Conservation (phyloP, 2,329 filamentous ascomycete species). For the Volutella citrinella region DNA sequence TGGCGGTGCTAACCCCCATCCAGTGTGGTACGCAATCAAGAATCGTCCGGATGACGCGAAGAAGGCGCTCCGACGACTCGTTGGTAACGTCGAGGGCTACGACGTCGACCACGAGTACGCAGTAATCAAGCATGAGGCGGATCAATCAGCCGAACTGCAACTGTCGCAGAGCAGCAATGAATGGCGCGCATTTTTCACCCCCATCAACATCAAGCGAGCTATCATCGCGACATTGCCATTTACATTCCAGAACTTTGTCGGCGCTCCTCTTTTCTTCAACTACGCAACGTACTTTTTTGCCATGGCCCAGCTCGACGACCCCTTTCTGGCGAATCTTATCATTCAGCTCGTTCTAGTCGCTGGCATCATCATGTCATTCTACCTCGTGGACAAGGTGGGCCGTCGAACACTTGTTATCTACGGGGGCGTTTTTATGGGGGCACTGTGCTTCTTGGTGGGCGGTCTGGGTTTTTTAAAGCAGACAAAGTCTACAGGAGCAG, state of each 20-base stretch:
- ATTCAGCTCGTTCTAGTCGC: constrained; percentile 2
- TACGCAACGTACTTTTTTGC: constrained; percentile 2
- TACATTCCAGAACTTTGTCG: too few relatives aligned
- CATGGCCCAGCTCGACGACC: constrained; percentile 2
- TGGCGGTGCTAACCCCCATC: too few relatives aligned
- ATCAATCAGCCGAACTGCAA: not conserved
- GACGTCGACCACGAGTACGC: constrained; percentile 3
- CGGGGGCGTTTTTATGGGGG: not conserved
- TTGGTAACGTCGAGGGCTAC: constrained; percentile 5
- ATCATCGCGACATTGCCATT: constrained; percentile 2
- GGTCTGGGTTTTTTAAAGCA: constrained; percentile 1
- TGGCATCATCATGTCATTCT: constrained; percentile 1
- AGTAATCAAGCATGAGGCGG: constrained; percentile 2
- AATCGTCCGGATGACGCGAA: not conserved
- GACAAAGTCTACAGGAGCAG: constrained; percentile 1
- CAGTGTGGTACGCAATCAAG: constrained; percentile 2
- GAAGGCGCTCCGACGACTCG: constrained; percentile 1
- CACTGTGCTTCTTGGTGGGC: constrained; percentile 1
- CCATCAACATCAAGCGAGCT: constrained; percentile 1
- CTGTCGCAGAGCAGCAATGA: not conserved
- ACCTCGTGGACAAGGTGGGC: constrained; percentile 1
- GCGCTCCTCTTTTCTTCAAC: constrained; percentile 1
- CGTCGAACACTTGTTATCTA: constrained; percentile 3
- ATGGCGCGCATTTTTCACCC: constrained; percentile 1
- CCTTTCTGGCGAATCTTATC: constrained; percentile 2